Evolutionary conservation across 495 filamentous ascomycete genomes (phyloP).

Genomic region (Talaromyces wortmannii): DNA sequence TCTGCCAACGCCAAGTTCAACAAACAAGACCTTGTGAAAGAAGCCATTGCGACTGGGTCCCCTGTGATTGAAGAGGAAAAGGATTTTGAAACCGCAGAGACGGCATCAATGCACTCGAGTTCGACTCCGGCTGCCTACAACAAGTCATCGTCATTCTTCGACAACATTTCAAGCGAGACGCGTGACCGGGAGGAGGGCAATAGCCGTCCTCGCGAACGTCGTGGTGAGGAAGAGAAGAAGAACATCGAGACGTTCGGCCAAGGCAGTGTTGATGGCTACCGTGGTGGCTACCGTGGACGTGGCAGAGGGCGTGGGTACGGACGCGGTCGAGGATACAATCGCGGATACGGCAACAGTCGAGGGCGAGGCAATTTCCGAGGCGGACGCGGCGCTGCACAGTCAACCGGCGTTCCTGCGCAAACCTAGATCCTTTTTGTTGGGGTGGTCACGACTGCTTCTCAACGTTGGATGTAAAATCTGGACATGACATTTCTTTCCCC

Average conservation of each 20-base stretch:
- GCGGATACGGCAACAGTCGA: constrained; percentile 33
- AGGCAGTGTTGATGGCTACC: constrained; percentile 86
- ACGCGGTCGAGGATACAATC: constrained; percentile 43
- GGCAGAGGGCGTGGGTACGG: constrained; percentile 59
- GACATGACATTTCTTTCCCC: not conserved
- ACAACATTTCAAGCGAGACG: constrained; percentile 91
- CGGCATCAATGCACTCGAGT: constrained; percentile 14
- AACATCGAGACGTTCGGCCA: constrained; percentile 99
- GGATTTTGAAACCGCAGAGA: constrained; percentile 21
- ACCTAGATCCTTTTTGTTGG: constrained; percentile 13
- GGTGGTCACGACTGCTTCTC: not conserved
- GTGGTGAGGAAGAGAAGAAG: constrained; percentile 85
- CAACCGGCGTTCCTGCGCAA: constrained; percentile 35
- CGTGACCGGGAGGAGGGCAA: constrained; percentile 77
- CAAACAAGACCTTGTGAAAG: constrained; percentile 91
- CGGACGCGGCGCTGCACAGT: constrained; percentile 30
- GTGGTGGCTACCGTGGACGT: constrained; percentile 64
- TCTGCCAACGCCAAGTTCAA: constrained; percentile 95
- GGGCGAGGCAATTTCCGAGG: constrained; percentile 30
- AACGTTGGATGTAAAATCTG: not conserved
- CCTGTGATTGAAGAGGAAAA: constrained; percentile 50
- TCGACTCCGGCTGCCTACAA: constrained; percentile 58
- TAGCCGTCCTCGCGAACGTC: constrained; percentile 81
- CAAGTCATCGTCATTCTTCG: constrained; percentile 83
- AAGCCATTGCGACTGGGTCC: constrained; percentile 73